These are phyloP conservation scores for Aspergillus cristatus DNA, from an alignment of 495 filamentous ascomycete genomes.

Conservation along the genomic window DNA sequence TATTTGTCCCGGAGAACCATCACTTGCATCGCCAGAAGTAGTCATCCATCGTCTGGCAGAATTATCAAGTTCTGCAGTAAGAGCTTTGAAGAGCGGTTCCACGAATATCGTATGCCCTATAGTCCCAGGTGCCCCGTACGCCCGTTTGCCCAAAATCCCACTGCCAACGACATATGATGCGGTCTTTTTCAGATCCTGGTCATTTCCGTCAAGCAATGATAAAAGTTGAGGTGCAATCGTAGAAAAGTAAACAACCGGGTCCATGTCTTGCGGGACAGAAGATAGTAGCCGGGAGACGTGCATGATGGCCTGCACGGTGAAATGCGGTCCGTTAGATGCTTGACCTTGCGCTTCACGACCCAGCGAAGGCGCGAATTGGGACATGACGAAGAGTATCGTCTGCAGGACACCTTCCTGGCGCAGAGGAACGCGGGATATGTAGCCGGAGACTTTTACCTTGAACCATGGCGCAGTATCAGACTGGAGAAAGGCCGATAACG, in stretches of 20 bases:
- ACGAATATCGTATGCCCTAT: conserved; percentile 62
- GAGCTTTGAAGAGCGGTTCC: conserved; percentile 51
- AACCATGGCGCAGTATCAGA: conserved; percentile 39
- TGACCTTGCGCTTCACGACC: conserved; percentile 27
- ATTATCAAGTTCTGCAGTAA: conserved; percentile 44
- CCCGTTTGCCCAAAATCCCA: conserved; percentile 58
- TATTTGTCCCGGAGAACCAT: conserved; percentile 1
- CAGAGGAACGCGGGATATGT: conserved; percentile 56
- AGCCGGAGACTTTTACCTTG: conserved; percentile 37
- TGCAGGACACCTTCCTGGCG: conserved; percentile 55
- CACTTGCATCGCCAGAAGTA: not conserved
- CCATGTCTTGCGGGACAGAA: conserved; percentile 49
- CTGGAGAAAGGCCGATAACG: conserved; percentile 36
- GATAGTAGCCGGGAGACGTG: conserved; percentile 56
- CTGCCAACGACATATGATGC: conserved; percentile 67
- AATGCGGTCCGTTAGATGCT: conserved; percentile 44
- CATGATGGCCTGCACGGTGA: conserved; percentile 65
- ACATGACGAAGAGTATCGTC: conserved; percentile 62
- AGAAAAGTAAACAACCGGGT: conserved; percentile 50
- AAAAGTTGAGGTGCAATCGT: conserved; percentile 59
- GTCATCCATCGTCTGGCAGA: conserved; percentile 18
- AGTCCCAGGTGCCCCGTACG: conserved; percentile 57
- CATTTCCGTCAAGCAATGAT: conserved; percentile 54
- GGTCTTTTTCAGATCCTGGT: conserved; percentile 53
- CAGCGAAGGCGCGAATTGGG: conserved; percentile 41